Percentiles rank a stretch among this genome's conserved stretches.
Evolutionary conservation across 768 basidiomycete genomes (phyloP).

Genomic region (Xerocomellus dryophilus): DNA sequence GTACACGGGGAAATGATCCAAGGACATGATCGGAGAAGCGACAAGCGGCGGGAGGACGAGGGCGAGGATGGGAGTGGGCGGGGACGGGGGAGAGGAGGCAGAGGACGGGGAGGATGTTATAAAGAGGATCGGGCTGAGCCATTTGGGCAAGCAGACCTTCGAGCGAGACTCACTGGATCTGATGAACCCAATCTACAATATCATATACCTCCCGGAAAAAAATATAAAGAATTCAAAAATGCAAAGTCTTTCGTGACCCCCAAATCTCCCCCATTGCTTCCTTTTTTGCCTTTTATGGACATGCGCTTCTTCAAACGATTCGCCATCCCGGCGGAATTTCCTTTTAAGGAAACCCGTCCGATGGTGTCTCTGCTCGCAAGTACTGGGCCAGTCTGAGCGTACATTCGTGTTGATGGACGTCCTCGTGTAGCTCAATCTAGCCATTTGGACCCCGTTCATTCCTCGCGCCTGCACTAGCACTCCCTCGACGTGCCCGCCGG

Average conservation of each 20-base stretch:
- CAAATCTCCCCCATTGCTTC: slow-evolving; percentile 5
- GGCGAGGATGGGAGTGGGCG: neutral
- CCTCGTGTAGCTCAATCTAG: slow-evolving; percentile 1
- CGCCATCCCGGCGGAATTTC: slow-evolving; percentile 8
- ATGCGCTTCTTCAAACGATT: slow-evolving; percentile 18
- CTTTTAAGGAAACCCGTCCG: slow-evolving; percentile 5
- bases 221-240: neutral
- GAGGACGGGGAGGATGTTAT: slow-evolving; percentile 22
- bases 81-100: slow-evolving; percentile 13
- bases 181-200: slow-evolving; percentile 24
- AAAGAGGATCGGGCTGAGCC: slow-evolving; percentile 31
- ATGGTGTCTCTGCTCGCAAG: neutral
- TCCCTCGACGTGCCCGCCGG: slow-evolving; percentile 1
- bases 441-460: neutral
- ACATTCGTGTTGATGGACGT: neutral
- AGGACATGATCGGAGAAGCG: slow-evolving; percentile 21
- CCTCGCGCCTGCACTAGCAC: neutral
- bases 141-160: slow-evolving; percentile 6
- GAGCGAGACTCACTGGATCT: slow-evolving; percentile 11
- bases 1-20: slow-evolving; percentile 35
- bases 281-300: slow-evolving; percentile 15
- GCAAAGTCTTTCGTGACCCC: slow-evolving; percentile 7
- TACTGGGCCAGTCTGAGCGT: neutral
- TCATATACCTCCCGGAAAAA: neutral
- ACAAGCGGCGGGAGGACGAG: too few relatives aligned